Evolutionary conservation across 2,329 filamentous ascomycete genomes (phyloP).

Genomic region (Nannizziopsis arthrosporioides): DNA sequence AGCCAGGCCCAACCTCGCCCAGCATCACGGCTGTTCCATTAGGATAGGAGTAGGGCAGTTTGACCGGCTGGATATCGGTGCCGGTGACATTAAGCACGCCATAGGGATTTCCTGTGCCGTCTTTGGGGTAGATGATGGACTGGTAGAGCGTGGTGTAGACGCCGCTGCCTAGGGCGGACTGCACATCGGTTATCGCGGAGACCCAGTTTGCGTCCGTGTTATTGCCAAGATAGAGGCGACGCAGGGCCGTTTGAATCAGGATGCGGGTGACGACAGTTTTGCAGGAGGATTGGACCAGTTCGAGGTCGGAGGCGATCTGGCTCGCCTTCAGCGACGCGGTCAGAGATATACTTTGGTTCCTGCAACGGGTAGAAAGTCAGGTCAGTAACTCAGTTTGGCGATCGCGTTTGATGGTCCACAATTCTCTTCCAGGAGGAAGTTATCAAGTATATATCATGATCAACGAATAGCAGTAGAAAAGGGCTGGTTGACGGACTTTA

Average conservation of each 20-base stretch:
- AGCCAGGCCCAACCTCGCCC: neutral
- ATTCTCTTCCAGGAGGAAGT: too few relatives aligned
- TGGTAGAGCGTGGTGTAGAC: constrained; percentile 51
- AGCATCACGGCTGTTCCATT: constrained; percentile 3
- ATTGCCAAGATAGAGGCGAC: constrained; percentile 43
- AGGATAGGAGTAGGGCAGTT: neutral
- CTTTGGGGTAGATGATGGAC: constrained; percentile 59
- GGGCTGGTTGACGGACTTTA: neutral
- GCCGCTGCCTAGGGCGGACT: constrained; percentile 53
- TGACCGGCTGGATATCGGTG: neutral
- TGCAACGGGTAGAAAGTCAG: neutral
- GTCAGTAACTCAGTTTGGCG: too few relatives aligned
- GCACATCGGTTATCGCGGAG: constrained; percentile 51
- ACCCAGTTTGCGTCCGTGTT: constrained; percentile 49
- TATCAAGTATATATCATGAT: too few relatives aligned
- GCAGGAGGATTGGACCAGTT: constrained; percentile 65
- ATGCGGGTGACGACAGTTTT: constrained; percentile 56
- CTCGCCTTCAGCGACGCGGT: constrained; percentile 79
- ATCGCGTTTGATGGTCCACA: too few relatives aligned
- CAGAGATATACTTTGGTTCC: constrained; percentile 30
- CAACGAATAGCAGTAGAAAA: neutral
- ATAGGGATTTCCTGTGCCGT: constrained; percentile 44
- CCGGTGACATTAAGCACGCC: constrained; percentile 2
- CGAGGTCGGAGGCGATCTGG: constrained; percentile 65
- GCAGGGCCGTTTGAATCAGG: constrained; percentile 42